These are phyloP conservation scores for Corymbia maculata DNA, from an alignment of 345 rosid genomes.

Conservation along the genomic window DNA sequence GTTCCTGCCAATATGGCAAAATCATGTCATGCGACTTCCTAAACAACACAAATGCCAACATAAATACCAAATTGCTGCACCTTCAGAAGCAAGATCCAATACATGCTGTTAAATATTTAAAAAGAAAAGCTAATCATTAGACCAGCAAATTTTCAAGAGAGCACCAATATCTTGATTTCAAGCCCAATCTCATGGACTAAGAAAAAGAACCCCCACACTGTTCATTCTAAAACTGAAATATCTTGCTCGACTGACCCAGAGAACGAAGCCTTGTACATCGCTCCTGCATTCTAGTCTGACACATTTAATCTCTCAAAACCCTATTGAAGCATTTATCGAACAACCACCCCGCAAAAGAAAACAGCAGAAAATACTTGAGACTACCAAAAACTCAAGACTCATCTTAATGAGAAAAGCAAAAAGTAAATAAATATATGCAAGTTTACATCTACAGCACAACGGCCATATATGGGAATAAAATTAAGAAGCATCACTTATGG, in stretches of 20 bases:
- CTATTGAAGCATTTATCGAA: neutral
- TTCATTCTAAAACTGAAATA: neutral
- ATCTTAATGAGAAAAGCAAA: neutral
- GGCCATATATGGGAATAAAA: constrained; percentile 6
- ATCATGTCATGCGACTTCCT: neutral
- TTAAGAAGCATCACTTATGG: constrained; percentile 57
- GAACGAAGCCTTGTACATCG: neutral
- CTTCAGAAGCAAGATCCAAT: neutral
- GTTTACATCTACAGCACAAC: neutral
- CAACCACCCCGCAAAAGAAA: neutral
- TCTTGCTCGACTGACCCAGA: neutral
- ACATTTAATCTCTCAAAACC: neutral
- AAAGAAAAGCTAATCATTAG: neutral
- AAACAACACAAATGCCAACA: neutral
- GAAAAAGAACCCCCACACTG: neutral
- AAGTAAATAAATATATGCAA: neutral
- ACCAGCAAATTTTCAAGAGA: neutral
- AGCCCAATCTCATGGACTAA: neutral
- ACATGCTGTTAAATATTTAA: neutral
- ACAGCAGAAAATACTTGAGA: neutral
- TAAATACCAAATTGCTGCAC: neutral
- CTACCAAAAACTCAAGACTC: neutral
- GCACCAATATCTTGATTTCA: neutral
- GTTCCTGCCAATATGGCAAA: constrained; percentile 9
- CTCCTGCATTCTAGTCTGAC: neutral